These are phyloP conservation scores for Dipteronia sinensis DNA, from an alignment of 345 rosid species.

Conservation along the genomic window DNA sequence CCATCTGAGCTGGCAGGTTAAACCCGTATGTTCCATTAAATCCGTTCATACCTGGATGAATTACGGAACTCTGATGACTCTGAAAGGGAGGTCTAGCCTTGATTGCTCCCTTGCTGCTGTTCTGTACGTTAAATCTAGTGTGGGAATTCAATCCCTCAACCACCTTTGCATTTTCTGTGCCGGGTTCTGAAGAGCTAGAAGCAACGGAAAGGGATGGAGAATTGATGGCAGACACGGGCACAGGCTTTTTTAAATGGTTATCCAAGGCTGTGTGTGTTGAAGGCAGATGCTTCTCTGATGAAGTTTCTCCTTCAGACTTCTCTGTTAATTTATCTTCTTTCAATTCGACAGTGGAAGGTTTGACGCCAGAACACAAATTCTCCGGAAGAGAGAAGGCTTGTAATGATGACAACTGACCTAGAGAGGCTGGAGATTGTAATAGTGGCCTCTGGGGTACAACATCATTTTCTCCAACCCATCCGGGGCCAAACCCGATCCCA, in stretches of 20 bases:
- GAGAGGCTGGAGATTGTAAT: constrained; percentile 17
- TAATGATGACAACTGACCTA: constrained; percentile 26
- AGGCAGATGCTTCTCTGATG: constrained; percentile 27
- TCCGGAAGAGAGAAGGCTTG: constrained; percentile 23
- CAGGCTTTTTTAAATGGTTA: constrained; percentile 18
- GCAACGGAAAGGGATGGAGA: constrained; percentile 25
- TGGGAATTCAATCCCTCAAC: constrained; percentile 24
- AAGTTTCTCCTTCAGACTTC: constrained; percentile 25
- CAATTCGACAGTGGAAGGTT: constrained; percentile 9
- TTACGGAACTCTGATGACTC: constrained; percentile 22
- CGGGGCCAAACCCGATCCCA: constrained; percentile 70
- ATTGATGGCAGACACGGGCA: constrained; percentile 18
- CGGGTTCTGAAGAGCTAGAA: constrained; percentile 29
- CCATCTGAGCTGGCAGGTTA: constrained; percentile 39
- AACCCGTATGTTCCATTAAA: constrained; percentile 38
- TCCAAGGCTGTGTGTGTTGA: constrained; percentile 17
- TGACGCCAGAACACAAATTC: constrained; percentile 26
- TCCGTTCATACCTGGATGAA: constrained; percentile 45
- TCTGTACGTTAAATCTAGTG: constrained; percentile 12
- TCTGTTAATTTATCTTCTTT: constrained; percentile 26
- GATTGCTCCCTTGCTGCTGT: constrained; percentile 26
- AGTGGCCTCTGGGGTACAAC: constrained; percentile 37
- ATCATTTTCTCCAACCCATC: constrained; percentile 86
- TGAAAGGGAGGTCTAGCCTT: constrained; percentile 33
- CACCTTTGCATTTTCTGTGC: constrained; percentile 25